Evolutionary conservation across 768 basidiomycete species (phyloP).

Genomic region (Leccinellum luteum): DNA sequence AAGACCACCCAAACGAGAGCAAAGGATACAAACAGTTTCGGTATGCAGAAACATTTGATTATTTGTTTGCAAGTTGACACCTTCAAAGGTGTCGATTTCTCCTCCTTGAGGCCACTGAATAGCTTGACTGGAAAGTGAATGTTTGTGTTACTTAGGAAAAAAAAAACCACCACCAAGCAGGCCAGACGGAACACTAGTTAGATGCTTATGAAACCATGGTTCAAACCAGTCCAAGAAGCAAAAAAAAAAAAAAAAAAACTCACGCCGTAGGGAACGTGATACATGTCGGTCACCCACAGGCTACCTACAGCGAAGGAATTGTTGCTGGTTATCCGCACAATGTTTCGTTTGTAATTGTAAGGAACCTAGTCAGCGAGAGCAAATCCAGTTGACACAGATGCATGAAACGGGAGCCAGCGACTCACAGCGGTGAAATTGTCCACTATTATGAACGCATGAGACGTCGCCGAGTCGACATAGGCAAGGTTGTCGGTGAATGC

Average conservation of each 20-base stretch:
- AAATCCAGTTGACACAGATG: neutral
- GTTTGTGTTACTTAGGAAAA: neutral
- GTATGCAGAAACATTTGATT: constrained; percentile 81
- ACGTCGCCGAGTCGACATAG: constrained; percentile 59
- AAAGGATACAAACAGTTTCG: constrained; percentile 36
- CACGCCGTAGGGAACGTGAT: constrained; percentile 64
- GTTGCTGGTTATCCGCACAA: constrained; percentile 59
- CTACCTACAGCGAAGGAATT: constrained; percentile 58
- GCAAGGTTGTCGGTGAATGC: constrained; percentile 52
- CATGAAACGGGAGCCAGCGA: neutral
- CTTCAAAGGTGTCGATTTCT: constrained; percentile 82
- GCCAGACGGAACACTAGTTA: constrained; percentile 67
- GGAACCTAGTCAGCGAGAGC: constrained; percentile 18
- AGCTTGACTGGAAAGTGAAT: constrained; percentile 39
- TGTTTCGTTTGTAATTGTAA: constrained; percentile 59
- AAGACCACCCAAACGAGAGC: neutral
- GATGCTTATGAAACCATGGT: constrained; percentile 3
- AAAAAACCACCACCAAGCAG: constrained; percentile 50
- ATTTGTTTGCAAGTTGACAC: constrained; percentile 61
- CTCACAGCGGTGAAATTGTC: constrained; percentile 62
- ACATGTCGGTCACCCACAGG: constrained; percentile 62
- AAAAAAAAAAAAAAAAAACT: no score
- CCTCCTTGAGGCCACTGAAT: constrained; percentile 61
- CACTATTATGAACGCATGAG: constrained; percentile 73
- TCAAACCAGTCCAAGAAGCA: neutral